Conservation (phyloP, 805 yeast species). For the Starmera amethionina region DNA sequence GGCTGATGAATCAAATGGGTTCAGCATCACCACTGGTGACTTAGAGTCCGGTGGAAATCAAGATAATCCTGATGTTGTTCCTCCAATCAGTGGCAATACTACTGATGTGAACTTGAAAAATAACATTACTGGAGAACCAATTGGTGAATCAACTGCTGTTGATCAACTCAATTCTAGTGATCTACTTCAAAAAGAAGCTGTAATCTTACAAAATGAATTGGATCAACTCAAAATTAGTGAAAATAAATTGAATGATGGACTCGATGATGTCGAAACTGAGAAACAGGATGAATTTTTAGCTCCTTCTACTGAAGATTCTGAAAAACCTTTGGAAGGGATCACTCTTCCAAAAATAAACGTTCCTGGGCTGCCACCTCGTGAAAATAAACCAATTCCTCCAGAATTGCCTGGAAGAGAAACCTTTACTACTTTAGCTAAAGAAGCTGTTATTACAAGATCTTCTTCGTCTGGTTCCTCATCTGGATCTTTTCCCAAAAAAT, state of each 20-base stretch:
- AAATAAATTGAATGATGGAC: background rate
- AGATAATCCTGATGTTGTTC: background rate
- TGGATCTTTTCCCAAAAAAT: no score
- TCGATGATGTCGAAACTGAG: background rate
- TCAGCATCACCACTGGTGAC: background rate
- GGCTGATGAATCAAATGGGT: background rate
- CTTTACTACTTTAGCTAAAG: background rate
- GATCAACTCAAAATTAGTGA: background rate
- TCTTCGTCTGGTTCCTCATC: background rate
- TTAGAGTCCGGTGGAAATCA: background rate
- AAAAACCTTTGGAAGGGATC: background rate
- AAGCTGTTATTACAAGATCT: background rate
- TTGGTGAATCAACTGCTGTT: slow-evolving; percentile 10
- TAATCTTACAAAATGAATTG: background rate
- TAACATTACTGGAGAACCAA: slow-evolving; percentile 1
- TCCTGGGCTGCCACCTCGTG: background rate
- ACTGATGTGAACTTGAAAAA: no score
- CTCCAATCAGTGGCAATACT: background rate
- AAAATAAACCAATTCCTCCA: background rate
- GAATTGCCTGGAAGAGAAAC: slow-evolving; percentile 3
- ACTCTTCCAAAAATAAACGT: background rate
- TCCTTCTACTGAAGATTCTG: background rate
- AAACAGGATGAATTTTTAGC: background rate
- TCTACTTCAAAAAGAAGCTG: background rate
- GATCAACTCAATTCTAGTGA: background rate